These are phyloP conservation scores for Fusarium sp. DNA, from an alignment of 2,329 filamentous ascomycete genomes.

Conservation along the genomic window DNA sequence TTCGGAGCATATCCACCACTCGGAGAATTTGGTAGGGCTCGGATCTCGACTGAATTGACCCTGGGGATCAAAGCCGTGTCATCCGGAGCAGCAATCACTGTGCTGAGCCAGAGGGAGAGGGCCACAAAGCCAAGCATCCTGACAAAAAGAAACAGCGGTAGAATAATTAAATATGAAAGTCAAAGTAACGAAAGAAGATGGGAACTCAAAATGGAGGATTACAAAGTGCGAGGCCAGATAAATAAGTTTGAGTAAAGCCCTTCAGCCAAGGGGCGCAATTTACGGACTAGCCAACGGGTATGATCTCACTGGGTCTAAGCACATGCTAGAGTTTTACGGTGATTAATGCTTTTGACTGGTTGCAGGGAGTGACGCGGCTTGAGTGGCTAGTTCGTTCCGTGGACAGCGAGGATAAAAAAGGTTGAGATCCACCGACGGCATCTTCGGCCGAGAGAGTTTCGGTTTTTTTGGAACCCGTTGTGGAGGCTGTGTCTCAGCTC, in stretches of 20 bases:
- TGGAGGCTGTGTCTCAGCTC: background rate
- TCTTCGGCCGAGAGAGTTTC: background rate
- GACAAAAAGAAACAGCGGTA: background rate
- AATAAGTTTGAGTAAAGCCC: background rate
- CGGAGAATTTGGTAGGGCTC: conserved; percentile 15
- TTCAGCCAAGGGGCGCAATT: background rate
- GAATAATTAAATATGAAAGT: background rate
- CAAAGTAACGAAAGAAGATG: background rate
- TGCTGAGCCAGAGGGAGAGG: background rate
- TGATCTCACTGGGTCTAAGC: background rate
- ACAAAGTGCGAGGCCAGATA: background rate
- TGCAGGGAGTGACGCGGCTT: background rate
- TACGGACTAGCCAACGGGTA: background rate
- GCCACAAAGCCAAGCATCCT: background rate
- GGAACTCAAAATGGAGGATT: no score
- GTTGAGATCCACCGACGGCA: background rate
- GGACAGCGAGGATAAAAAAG: background rate
- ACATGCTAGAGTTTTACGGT: background rate
- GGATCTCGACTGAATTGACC: background rate
- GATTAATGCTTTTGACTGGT: background rate
- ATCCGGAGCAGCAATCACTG: conserved; percentile 1
- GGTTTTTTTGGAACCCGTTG: background rate
- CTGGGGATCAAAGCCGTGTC: background rate
- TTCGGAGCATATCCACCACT: conserved; percentile 70
- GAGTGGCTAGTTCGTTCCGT: background rate